Evolutionary conservation across 306 rosid species (phyloP).

Genomic region (Vicia villosa): DNA sequence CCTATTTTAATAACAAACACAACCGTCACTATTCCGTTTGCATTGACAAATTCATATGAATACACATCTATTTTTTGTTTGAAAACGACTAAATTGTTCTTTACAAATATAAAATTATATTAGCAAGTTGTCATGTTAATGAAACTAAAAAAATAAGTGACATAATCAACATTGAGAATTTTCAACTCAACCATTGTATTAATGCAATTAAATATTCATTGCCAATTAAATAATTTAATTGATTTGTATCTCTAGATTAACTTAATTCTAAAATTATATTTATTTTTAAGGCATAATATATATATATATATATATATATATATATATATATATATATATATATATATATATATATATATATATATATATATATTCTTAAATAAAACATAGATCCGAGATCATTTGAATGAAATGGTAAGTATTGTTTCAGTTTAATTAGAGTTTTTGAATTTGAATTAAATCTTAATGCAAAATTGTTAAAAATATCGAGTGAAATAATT

Average conservation of each 20-base stretch:
- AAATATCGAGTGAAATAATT: too few relatives aligned
- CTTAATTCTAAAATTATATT: background rate
- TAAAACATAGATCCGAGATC: too few relatives aligned
- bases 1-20: background rate
- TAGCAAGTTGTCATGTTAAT: background rate
- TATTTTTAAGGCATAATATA: too few relatives aligned
- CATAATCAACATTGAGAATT: background rate
- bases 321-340: too few relatives aligned
- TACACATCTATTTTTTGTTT: constrained; percentile 1
- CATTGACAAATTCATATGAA: constrained; percentile 6
- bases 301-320: too few relatives aligned
- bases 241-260: background rate
- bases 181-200: background rate
- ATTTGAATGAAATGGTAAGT: too few relatives aligned
- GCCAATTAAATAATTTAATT: background rate
- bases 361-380: too few relatives aligned
- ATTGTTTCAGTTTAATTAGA: too few relatives aligned
- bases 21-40: background rate
- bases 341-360: too few relatives aligned
- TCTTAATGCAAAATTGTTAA: too few relatives aligned
- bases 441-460: too few relatives aligned
- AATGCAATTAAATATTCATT: background rate
- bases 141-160: constrained; percentile 6
- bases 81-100: constrained; percentile 20
- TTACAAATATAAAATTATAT: background rate